Evolutionary conservation across 2,329 filamentous ascomycete genomes (phyloP), one percentile per base, ranked within the genome.

Genomic region (Monosporascus sp.): DNA sequence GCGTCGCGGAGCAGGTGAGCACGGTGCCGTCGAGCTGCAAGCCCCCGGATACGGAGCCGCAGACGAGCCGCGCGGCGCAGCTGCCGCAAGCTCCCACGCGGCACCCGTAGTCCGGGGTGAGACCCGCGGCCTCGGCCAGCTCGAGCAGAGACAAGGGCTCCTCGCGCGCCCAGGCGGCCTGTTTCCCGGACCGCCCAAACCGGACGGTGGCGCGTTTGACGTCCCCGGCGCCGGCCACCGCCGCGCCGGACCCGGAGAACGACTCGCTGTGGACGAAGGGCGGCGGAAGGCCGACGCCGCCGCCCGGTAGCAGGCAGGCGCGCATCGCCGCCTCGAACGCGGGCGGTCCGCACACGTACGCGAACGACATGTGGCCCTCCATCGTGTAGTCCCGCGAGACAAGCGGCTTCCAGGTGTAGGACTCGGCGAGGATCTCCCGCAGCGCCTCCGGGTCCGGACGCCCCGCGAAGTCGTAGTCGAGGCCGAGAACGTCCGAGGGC

Each of bases 61-160:
- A 57, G 20, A 46, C 55, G 4, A 64, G 48, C 53, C 50, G 57
- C 14, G 56, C 53, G 9, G 57, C 61, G 48, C 62, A 63, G 51
- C 57, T 60, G 15, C 58, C 60, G 37, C 60, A 63, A 5, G 57
- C 53, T 9, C 61, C 61, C 20, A 56, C 53, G 11, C 62, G 55
- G 48, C 62, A 63, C 6, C 60, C 61, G 44, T 58, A 58, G 44
- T 64, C 62, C 1, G 62, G 61, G 17, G 57, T 52, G 39, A 63
- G 49, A n/a, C 62, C 59, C 47, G 58, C 15, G 5, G 56, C 55
- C 54, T 64, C 61, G 31, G 62, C 60, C 15, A 64, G 52, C 45
- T 63, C 61, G 22, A 63, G 48, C 43, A 64, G 52, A 14, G 58
- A 60, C 45, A 54, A 11, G 1, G 60, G 57, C 7, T 56, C 38